Percentiles rank a stretch among this genome's conserved stretches.
These are phyloP conservation scores for Cenchrus purpureus DNA, from an alignment of 176 grass and related monocot genomes.

Conservation along the genomic window DNA sequence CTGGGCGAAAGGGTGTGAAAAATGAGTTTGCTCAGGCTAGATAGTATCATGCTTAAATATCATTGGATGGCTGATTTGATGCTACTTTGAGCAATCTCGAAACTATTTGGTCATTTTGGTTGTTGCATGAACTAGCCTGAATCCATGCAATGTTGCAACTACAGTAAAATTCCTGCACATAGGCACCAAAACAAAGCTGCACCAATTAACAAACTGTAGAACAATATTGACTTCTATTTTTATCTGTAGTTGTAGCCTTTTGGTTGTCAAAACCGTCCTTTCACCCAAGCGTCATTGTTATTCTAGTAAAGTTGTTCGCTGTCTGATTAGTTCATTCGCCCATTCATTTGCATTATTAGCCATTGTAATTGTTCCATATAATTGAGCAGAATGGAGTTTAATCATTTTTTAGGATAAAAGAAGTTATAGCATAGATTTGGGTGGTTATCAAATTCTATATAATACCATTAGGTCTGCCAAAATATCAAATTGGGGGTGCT, in stretches of 20 bases:
- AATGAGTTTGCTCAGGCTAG: background rate
- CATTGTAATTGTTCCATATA: background rate
- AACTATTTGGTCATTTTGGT: background rate
- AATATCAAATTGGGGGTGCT: background rate
- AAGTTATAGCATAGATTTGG: background rate
- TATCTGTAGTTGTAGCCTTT: constrained; percentile 1
- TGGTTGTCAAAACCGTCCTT: constrained; percentile 5
- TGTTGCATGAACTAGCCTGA: background rate
- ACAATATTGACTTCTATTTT: background rate
- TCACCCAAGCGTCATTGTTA: background rate
- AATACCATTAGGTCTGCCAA: background rate
- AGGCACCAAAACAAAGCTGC: background rate
- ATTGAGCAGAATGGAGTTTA: background rate
- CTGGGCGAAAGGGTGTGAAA: constrained; percentile 8
- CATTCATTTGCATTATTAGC: background rate
- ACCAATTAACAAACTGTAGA: background rate
- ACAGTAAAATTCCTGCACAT: background rate
- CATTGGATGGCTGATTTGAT: constrained; percentile 14
- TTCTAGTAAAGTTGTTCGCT: background rate
- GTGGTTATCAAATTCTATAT: background rate
- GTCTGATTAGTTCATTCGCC: background rate
- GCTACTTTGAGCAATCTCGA: background rate
- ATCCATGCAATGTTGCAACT: background rate
- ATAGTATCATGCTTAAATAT: background rate
- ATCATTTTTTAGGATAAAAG: background rate